Evolutionary conservation across 768 basidiomycete genomes (phyloP).

Genomic region (Suillus weaverae): DNA sequence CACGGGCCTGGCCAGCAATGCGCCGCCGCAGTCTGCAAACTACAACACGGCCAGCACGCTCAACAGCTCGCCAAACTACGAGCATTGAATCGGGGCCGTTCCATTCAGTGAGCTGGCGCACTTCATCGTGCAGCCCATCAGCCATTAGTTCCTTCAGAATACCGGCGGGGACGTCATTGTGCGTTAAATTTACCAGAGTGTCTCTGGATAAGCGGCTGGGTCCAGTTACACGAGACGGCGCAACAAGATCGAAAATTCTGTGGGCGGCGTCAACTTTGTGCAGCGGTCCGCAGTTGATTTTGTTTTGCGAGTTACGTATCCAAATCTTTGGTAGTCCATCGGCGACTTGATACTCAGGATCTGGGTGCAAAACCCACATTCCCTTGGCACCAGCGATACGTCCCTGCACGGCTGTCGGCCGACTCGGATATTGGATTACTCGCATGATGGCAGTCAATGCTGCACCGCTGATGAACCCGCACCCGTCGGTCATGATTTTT

Average conservation of each 20-base stretch:
- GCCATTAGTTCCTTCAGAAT: constrained; percentile 50
- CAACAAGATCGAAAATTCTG: constrained; percentile 62
- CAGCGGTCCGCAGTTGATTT: constrained; percentile 44
- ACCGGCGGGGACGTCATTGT: constrained; percentile 53
- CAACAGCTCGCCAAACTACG: constrained; percentile 51
- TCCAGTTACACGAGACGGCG: constrained; percentile 43
- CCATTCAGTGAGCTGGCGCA: constrained; percentile 57
- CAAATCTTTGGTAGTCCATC: constrained; percentile 52
- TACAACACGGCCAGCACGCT: constrained; percentile 46
- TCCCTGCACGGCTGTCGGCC: constrained; percentile 61
- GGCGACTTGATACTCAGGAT: constrained; percentile 29
- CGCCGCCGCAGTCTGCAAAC: constrained; percentile 44
- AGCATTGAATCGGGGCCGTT: constrained; percentile 43
- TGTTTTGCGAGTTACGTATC: constrained; percentile 62
- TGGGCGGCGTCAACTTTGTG: constrained; percentile 40
- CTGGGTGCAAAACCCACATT: constrained; percentile 57
- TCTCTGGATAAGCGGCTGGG: constrained; percentile 51
- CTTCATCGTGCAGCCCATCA: constrained; percentile 47
- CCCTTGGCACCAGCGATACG: constrained; percentile 62
- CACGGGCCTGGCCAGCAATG: constrained; percentile 52
- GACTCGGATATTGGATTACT: constrained; percentile 29
- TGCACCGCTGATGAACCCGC: constrained; percentile 63
- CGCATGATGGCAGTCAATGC: constrained; percentile 45
- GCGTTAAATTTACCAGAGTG: constrained; percentile 57
- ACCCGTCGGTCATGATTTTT: constrained; percentile 67